phyloP scores from a whole-genome alignment of 2,329 filamentous ascomycete species.

The Alternaria arborescens region DNA sequence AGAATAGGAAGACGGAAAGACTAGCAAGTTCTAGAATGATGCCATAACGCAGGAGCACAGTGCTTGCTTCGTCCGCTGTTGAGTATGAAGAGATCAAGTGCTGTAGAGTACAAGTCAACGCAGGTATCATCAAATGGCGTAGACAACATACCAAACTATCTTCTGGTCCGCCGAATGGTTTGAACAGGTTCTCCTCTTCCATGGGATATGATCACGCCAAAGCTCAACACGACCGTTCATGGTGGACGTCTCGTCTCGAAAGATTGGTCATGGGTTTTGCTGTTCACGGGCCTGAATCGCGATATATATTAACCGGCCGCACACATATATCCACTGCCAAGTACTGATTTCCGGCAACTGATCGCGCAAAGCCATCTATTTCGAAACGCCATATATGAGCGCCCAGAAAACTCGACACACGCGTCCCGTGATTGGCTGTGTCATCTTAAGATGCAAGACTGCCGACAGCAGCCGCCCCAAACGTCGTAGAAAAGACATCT shows the following conservation, averaged over 20 bases:
- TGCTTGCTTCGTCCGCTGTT: too few species aligned
- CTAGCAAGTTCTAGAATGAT: too few species aligned
- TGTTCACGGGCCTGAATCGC: conserved; percentile 21
- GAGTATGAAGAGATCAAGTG: too few species aligned
- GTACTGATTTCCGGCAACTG: conserved; percentile 7
- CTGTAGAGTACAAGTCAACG: too few species aligned
- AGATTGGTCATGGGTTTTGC: conserved; percentile 15
- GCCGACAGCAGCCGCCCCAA: conserved; percentile 1
- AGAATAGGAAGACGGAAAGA: too few species aligned
- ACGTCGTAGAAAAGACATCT: conserved; percentile 7
- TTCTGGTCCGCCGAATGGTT: too few species aligned
- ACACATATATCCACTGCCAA: conserved; percentile 18
- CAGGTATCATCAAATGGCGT: too few species aligned
- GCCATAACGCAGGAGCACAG: too few species aligned
- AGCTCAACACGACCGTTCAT: neutral
- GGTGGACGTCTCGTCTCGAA: conserved; percentile 9
- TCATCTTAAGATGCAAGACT: neutral
- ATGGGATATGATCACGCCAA: neutral
- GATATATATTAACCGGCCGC: conserved; percentile 26
- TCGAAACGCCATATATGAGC: conserved; percentile 21
- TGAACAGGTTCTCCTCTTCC: too few species aligned
- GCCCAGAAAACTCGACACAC: neutral
- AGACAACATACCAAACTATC: too few species aligned
- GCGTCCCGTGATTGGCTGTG: neutral
- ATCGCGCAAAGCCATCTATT: conserved; percentile 19